These are phyloP conservation scores for Claviceps sp. DNA, from an alignment of 2,329 filamentous ascomycete species.

Conservation along the genomic window DNA sequence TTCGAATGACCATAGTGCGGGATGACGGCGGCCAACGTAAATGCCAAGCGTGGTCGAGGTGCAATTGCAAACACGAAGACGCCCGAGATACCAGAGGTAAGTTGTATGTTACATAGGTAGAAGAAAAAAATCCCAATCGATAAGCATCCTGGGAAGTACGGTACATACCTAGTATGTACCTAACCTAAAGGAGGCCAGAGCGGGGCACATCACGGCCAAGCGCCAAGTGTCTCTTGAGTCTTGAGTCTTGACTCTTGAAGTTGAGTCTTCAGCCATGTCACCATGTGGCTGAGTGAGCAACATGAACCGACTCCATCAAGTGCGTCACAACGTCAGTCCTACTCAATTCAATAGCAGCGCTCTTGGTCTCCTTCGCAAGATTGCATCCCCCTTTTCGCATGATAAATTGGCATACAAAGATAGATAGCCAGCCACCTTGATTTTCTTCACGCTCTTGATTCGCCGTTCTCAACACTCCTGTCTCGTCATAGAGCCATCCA, in stretches of 20 bases:
- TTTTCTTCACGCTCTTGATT: background rate
- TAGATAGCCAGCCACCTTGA: background rate
- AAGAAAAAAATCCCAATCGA: constrained; percentile 2
- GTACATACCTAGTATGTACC: background rate
- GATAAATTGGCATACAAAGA: background rate
- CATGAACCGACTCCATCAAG: background rate
- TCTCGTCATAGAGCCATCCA: no score
- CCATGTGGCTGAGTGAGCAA: no score
- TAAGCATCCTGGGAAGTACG: background rate
- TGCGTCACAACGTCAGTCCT: background rate
- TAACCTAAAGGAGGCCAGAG: no score
- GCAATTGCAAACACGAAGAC: background rate
- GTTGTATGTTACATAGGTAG: no score
- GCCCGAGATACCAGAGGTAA: background rate
- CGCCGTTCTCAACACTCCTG: background rate
- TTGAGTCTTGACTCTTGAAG: no score
- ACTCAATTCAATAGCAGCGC: no score
- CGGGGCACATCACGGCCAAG: no score
- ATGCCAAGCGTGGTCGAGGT: background rate
- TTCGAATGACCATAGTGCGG: constrained; percentile 17
- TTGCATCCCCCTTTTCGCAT: background rate
- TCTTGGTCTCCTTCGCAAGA: background rate
- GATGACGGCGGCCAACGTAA: background rate
- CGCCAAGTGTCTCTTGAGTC: no score
- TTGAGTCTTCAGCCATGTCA: no score